Conservation (phyloP, 2,329 filamentous ascomycete genomes). For the Acrocalymma vagum region DNA sequence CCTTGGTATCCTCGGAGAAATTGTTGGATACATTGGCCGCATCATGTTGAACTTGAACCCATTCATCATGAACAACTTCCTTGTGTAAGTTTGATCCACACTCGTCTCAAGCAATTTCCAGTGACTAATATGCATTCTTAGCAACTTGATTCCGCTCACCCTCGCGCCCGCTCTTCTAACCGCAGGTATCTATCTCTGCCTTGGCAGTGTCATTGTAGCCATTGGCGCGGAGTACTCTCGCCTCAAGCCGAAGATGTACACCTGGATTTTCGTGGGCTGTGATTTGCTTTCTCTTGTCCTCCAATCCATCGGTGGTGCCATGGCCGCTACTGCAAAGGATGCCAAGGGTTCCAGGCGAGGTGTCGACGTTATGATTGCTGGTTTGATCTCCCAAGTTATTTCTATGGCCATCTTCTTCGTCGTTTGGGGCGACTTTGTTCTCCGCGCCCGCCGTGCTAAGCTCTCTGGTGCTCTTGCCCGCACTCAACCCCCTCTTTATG, state of each 20-base stretch:
- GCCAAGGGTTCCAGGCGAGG: conserved; percentile 52
- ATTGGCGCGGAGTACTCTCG: conserved; percentile 51
- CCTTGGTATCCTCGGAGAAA: conserved; percentile 59
- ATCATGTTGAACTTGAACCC: conserved; percentile 61
- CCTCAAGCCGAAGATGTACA: conserved; percentile 52
- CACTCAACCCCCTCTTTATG: conserved; percentile 31
- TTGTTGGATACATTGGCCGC: conserved; percentile 64
- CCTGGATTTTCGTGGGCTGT: conserved; percentile 65
- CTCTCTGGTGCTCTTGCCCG: conserved; percentile 21
- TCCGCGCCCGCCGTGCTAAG: conserved; percentile 26
- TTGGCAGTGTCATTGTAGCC: conserved; percentile 62
- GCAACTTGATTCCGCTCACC: conserved; percentile 64
- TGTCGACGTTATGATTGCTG: conserved; percentile 64
- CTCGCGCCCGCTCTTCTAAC: conserved; percentile 64
- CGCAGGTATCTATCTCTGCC: conserved; percentile 62
- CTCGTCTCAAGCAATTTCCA: background rate
- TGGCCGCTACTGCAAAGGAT: conserved; percentile 60
- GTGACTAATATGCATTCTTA: conserved; percentile 22
- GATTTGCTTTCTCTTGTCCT: conserved; percentile 66
- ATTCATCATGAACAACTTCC: conserved; percentile 58
- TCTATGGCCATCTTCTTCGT: conserved; percentile 59
- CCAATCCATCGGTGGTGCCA: conserved; percentile 64
- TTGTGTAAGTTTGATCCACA: conserved; percentile 51
- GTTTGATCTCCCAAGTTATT: conserved; percentile 63
- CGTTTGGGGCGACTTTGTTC: conserved; percentile 47